These are phyloP conservation scores for Grigorovia jiainica DNA, from an alignment of 805 yeast species.

Conservation along the genomic window DNA sequence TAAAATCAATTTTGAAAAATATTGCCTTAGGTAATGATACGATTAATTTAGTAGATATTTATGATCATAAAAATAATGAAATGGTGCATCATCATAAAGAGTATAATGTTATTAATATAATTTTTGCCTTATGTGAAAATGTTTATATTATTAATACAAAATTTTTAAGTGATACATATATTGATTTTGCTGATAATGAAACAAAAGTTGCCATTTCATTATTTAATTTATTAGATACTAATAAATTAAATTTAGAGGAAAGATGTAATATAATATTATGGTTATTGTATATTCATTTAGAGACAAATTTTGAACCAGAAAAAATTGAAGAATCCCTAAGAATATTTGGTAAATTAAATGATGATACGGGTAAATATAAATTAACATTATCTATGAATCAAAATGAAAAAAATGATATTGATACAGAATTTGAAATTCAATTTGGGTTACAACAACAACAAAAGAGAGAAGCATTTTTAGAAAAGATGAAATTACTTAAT, in stretches of 20 bases:
- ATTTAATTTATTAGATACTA: constrained; percentile 64
- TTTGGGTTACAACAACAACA: constrained; percentile 21
- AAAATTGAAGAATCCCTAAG: constrained; percentile 30
- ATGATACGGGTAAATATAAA: constrained; percentile 1
- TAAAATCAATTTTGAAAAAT: constrained; percentile 73
- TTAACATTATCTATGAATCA: constrained; percentile 6
- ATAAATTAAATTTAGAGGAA: constrained; percentile 48
- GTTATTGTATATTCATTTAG: constrained; percentile 73
- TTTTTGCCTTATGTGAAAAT: constrained; percentile 64
- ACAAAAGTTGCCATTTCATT: constrained; percentile 36
- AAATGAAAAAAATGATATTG: constrained; percentile 17
- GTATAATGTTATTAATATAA: constrained; percentile 59
- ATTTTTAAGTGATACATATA: constrained; percentile 16
- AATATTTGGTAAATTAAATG: constrained; percentile 10
- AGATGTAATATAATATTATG: constrained; percentile 72
- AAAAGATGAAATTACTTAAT: constrained; percentile 4
- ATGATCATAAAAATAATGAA: constrained; percentile 30
- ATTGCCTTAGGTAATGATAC: constrained; percentile 24
- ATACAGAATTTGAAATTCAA: constrained; percentile 20
- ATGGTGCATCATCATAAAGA: too few relatives aligned
- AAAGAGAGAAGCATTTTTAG: constrained; percentile 21
- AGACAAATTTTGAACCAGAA: constrained; percentile 52
- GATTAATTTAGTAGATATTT: constrained; percentile 25
- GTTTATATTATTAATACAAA: constrained; percentile 40
- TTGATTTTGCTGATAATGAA: constrained; percentile 3